These are phyloP conservation scores for Epichloe glyceriae DNA, from an alignment of 2,329 filamentous ascomycete genomes.

Conservation along the genomic window DNA sequence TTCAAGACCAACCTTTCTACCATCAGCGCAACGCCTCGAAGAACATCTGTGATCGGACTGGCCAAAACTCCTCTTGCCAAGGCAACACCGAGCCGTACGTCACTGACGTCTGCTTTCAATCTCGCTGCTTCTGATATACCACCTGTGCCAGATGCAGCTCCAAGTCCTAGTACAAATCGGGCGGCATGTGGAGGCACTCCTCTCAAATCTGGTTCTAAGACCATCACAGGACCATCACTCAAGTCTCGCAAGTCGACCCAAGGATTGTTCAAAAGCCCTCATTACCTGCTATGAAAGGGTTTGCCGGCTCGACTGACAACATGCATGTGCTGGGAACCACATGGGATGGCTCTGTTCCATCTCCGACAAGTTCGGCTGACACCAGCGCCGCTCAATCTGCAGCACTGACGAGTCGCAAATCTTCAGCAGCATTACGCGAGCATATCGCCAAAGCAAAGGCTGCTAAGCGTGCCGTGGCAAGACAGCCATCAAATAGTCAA, in stretches of 20 bases:
- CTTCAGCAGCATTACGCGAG: conserved; percentile 70
- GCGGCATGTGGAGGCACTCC: conserved; percentile 12
- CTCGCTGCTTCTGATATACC: conserved; percentile 15
- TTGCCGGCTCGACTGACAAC: conserved; percentile 4
- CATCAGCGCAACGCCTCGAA: conserved; percentile 32
- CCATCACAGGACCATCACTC: conserved; percentile 29
- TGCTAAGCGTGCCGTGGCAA: conserved; percentile 47
- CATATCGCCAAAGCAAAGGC: conserved; percentile 91
- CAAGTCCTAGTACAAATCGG: conserved; percentile 29
- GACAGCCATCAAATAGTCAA: conserved; percentile 16
- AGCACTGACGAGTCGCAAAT: conserved; percentile 37
- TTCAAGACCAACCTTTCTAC: conserved; percentile 31
- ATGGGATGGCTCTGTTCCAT: conserved; percentile 20
- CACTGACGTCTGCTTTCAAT: conserved; percentile 11
- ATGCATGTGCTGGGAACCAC: conserved; percentile 5
- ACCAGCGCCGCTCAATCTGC: conserved; percentile 9
- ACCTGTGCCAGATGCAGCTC: conserved; percentile 11
- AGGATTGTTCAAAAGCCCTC: conserved; percentile 41
- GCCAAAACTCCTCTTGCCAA: conserved; percentile 15
- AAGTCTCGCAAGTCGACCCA: conserved; percentile 40
- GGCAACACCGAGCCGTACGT: conserved; percentile 12
- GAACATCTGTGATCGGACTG: conserved; percentile 9
- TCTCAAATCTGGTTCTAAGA: conserved; percentile 33
- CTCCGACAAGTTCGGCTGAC: conserved; percentile 9
- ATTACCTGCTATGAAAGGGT: conserved; percentile 24